These are phyloP conservation scores for Tetratostichococcus sp. DNA, from an alignment of 139 green algal genomes.

Conservation along the genomic window DNA sequence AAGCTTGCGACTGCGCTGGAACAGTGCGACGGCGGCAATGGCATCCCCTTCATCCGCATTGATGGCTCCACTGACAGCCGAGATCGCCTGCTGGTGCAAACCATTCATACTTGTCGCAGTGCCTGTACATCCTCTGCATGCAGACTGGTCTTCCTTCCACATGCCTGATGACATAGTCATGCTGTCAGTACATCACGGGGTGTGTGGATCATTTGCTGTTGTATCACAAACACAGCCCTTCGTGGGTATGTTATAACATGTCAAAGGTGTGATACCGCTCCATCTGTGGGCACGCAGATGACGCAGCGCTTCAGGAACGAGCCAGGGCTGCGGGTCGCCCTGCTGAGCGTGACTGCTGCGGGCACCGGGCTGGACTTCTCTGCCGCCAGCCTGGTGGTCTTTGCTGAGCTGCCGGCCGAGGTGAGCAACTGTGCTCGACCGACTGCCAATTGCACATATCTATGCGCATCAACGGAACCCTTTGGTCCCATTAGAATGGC, in stretches of 20 bases:
- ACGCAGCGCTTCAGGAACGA: conserved; percentile 61
- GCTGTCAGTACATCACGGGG: too few species aligned
- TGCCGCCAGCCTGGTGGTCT: conserved; percentile 79
- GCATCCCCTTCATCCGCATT: conserved; percentile 77
- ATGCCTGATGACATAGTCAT: too few species aligned
- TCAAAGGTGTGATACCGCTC: too few species aligned
- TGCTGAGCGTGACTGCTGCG: conserved; percentile 87
- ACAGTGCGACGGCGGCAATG: conserved; percentile 18
- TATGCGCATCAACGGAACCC: too few species aligned
- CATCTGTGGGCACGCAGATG: conserved; percentile 5
- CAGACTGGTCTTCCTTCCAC: too few species aligned
- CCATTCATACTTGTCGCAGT: too few species aligned
- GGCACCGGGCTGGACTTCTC: conserved; percentile 83
- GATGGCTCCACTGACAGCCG: conserved; percentile 72
- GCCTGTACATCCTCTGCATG: too few species aligned
- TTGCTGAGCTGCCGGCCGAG: conserved; percentile 64
- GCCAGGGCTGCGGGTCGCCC: conserved; percentile 62
- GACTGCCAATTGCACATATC: not conserved
- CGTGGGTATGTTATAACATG: too few species aligned
- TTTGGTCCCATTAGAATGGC: too few species aligned
- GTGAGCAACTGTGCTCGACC: too few species aligned
- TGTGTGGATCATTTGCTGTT: too few species aligned
- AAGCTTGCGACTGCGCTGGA: conserved; percentile 64
- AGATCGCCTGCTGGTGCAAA: conserved; percentile 36
- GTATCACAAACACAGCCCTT: too few species aligned